Base-by-base conservation (phyloP, 1,284 basidiomycete species). In the Apiotrichum montevideense region DNA sequence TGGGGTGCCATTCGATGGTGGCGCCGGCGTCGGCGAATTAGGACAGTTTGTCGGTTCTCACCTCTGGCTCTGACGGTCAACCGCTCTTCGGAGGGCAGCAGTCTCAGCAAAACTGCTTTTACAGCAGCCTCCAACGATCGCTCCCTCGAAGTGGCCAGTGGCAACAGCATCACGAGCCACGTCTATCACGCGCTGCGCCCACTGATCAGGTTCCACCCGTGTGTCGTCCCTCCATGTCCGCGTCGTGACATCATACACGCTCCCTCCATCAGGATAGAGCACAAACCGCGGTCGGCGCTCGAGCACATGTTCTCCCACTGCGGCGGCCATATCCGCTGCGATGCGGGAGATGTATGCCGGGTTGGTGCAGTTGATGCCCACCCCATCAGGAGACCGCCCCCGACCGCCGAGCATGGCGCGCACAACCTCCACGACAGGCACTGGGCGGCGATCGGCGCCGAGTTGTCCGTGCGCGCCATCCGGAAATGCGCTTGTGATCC, bases 91-190 rank as follows among this genome's bases (percentile, higher is more conserved):
- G 51, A 80, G 63, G 11, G 65, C 68, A 10, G 59, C 57, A 59
- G 88, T 85, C 57, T 87, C 81, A 11, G 73, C 75, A 7, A 84
- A 84, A 2, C 78, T 78, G 6, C 81, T 80, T 66, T 83, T 84
- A 69, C 88, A 90, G 66, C 88, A 89, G 1, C 88, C 88, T 2
- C 88, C 88, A 0, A 85, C 77, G 7, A 88, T 66, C 3, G 86
- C 60, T 0, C 82, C 82, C 10, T 66, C 73, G 84, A 86, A 88
- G 41, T 15, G 4, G 6, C 41, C 41, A 15, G 11, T 42, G 41
- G 41, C 41, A 42, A 42, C 60, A 13, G 61, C 63, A 33, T 64
- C 52, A 10, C 67, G 51, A 1, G 80, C 70, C 4, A 79, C 59
- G 0, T 58, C 54, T 0, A 61, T 65, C 0, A 87, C 60, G 14